Base-by-base conservation (phyloP, 768 basidiomycete species). In the Rhizopogon sp. region DNA sequence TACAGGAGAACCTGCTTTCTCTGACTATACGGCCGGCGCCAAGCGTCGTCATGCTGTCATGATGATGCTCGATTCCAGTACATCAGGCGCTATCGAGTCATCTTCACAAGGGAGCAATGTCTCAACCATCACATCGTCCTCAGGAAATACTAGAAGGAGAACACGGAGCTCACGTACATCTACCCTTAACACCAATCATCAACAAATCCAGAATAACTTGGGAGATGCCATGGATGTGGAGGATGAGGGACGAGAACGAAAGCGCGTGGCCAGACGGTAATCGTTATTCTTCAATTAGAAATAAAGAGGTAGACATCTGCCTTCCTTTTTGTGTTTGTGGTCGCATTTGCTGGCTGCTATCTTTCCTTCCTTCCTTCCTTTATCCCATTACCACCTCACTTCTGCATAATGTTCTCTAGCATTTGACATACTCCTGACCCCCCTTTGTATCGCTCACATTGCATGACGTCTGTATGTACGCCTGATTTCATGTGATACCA, bases 11-110 rank as follows among this genome's bases (percentile, higher is more conserved):
- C 44, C 60, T 28, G 57, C 69, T 11, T 64, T 66, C 28, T 5
- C 57, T 4, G 69, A 70, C 31, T 65, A 83, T 39, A 69, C 79
- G 4, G 76, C 80, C 0, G 87, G 86, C 33, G 75, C 81, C 1
- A 91, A 91, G 69, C 82, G 90, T 7, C 79, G 89, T 35, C 87
- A 91, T 60, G 85, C 87, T 0, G 78, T 87, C 63, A 88, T 90
- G 84, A 83, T 88, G 79, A 81, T 85, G 77, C 76, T 87, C 3
- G 87, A 89, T 60, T 72, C 84, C 0, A 62, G 78, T 3, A 59
- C 78, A 11, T 59, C 76, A 0, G 72, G 73, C 28, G 62, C 74
- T 22, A 69, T 75, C 14, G 62, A 70, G 1, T 64, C 73, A n/a
- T 63, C 67, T 39, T 61, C 76, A 2, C 69, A 76, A 13, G 64